These are phyloP conservation scores for Coniochaeta sp. DNA, from an alignment of 2,329 filamentous ascomycete species.

Conservation along the genomic window DNA sequence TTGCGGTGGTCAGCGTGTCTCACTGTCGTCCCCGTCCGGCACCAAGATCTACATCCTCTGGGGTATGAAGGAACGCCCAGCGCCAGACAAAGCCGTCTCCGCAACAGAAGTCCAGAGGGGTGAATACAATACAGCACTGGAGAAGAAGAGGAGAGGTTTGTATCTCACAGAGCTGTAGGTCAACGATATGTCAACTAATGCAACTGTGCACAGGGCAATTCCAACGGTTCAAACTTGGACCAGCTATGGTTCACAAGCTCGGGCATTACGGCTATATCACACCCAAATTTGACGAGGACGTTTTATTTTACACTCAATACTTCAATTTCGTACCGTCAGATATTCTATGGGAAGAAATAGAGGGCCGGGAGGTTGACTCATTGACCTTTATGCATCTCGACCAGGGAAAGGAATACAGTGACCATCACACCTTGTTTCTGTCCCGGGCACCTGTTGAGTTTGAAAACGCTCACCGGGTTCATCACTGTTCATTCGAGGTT, in stretches of 20 bases:
- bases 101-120: too few species aligned
- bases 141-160: conserved; percentile 4
- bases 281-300: conserved; percentile 18
- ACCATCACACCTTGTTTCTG: conserved; percentile 52
- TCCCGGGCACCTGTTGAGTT: conserved; percentile 7
- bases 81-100: too few species aligned
- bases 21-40: too few species aligned
- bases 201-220: conserved; percentile 16
- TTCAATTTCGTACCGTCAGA: conserved; percentile 35
- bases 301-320: conserved; percentile 27
- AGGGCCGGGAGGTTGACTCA: conserved; percentile 13
- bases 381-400: conserved; percentile 47
- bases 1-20: too few species aligned
- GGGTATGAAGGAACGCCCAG: too few species aligned
- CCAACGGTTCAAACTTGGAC: conserved; percentile 23
- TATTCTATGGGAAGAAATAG: conserved; percentile 12
- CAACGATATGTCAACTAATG: too few species aligned
- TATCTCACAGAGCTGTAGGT: too few species aligned
- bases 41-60: too few species aligned
- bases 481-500: too few species aligned
- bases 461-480: too few species aligned
- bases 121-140: conserved; percentile 3
- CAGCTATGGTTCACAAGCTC: conserved; percentile 27
- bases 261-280: conserved; percentile 30
- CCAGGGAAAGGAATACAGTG: conserved; percentile 36